Base-by-base conservation (phyloP, 1,139 yeast genomes). In the Nadsonia starkeyi-henricii region DNA sequence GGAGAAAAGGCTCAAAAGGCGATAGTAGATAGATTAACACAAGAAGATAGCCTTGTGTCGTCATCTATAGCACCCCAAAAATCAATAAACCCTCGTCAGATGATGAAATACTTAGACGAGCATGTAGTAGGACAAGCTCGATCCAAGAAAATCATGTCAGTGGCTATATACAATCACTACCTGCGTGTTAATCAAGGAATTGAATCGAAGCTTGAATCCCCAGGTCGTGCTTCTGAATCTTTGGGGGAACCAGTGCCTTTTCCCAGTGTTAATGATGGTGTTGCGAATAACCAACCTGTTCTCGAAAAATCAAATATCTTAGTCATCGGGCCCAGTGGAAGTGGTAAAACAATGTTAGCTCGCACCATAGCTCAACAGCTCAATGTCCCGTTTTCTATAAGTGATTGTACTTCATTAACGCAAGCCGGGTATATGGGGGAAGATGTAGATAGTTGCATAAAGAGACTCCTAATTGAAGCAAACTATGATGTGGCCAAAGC, bases 381-480 rank as follows among this genome's bases (percentile, higher is more conserved):
- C 44, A 70, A 74, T 42, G 76, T 75, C 20, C 79, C 80, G 2
- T 70, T 74, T 44, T 70, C 77, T 0, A 73, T 75, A 15, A 72
- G 75, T 2, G 79, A 75, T 54, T 75, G 79, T 56, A 75, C 79
- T 0, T 73, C 76, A 44, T 55, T 75, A 52, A 75, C 80, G 0
- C 79, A 75, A 56, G 78, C 79, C 0, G 80, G 80, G 8, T 75
- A 75, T 54, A 73, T 75, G 46, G 80, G 79, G 21, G 79, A 75
- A 51, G 79, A 75, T 58, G 77, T 74, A 15, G 79, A 75, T 51
- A 62, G 69, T 20, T 74, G 79, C 54, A 67, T 75, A 33, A 75
- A 72, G 55, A 65, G 77, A 48, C 59, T 75, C 19, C 60, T 74
- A 43, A 70, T 69, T 2, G 69, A 63, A 50, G 70, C 78, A 2